phyloP scores from a whole-genome alignment of 495 filamentous ascomycete species.

The Xylaria grammica region DNA sequence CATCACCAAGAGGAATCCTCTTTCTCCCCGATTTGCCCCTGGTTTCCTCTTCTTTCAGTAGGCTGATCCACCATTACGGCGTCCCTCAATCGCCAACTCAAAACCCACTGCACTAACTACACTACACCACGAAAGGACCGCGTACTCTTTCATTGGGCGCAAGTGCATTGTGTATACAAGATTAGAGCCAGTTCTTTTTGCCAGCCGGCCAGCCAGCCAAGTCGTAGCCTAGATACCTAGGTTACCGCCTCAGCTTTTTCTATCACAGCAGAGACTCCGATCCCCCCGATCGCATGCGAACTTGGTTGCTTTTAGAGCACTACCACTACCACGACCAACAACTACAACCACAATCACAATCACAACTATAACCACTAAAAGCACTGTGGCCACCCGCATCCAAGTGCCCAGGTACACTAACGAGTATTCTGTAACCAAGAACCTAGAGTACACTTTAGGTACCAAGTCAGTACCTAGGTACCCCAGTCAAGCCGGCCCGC shows the following conservation, averaged over 20 bases:
- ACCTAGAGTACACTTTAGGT: constrained; percentile 16
- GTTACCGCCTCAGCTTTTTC: constrained; percentile 27
- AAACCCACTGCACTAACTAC: constrained; percentile 4
- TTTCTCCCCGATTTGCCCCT: constrained; percentile 28
- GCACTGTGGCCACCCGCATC: constrained; percentile 15
- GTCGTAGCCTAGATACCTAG: too few species aligned
- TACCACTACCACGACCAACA: too few species aligned
- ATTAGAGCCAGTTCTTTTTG: too few species aligned
- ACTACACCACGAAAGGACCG: constrained; percentile 9
- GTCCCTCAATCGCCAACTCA: constrained; percentile 12
- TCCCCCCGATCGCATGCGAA: constrained; percentile 36
- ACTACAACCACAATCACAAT: too few species aligned
- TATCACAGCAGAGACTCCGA: constrained; percentile 21
- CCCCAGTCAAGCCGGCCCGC: constrained; percentile 23
- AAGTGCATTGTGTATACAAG: constrained; percentile 6
- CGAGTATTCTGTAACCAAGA: too few species aligned
- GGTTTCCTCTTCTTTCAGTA: constrained; percentile 13
- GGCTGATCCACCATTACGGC: constrained; percentile 15
- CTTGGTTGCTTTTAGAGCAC: constrained; percentile 9
- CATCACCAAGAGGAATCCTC: constrained; percentile 37
- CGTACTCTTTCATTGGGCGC: constrained; percentile 9
- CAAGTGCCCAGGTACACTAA: too few species aligned
- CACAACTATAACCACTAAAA: too few species aligned
- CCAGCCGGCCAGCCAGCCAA: constrained; percentile 7
- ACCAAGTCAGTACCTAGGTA: constrained; percentile 2